phyloP scores from a whole-genome alignment of 83 land plant species.

The Picea abies region DNA sequence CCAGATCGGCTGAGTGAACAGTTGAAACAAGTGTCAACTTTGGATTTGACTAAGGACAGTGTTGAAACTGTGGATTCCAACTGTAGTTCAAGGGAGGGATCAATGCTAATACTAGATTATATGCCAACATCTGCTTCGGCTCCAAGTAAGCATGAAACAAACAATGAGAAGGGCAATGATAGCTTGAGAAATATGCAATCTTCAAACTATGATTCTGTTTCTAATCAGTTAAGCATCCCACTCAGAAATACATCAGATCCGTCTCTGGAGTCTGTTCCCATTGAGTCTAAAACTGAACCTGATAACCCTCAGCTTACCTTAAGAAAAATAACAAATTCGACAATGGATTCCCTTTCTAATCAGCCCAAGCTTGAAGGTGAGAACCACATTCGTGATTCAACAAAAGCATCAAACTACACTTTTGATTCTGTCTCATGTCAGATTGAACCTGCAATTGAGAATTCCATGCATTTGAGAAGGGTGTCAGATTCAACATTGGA shows the following conservation, averaged over 20 bases:
- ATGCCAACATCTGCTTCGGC: background rate
- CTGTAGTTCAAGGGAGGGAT: background rate
- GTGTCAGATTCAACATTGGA: background rate
- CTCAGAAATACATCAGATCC: background rate
- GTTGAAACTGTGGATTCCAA: background rate
- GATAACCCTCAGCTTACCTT: background rate
- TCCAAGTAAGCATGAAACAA: background rate
- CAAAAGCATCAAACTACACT: background rate
- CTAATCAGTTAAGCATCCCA: background rate
- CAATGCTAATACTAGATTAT: background rate
- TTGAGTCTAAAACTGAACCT: constrained; percentile 4
- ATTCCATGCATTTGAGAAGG: background rate
- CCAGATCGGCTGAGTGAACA: background rate
- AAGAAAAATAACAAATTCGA: background rate
- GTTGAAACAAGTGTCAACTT: constrained; percentile 8
- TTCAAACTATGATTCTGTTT: background rate
- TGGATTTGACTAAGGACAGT: background rate
- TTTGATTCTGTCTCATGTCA: background rate
- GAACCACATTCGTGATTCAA: background rate
- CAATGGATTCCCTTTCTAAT: background rate
- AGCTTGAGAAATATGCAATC: background rate
- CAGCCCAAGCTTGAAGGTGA: background rate
- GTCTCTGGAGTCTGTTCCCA: background rate
- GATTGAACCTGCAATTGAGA: background rate
- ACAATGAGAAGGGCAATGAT: background rate